These are phyloP conservation scores for Moesziomyces sp. DNA, from an alignment of 1,284 basidiomycete genomes.

Conservation along the genomic window DNA sequence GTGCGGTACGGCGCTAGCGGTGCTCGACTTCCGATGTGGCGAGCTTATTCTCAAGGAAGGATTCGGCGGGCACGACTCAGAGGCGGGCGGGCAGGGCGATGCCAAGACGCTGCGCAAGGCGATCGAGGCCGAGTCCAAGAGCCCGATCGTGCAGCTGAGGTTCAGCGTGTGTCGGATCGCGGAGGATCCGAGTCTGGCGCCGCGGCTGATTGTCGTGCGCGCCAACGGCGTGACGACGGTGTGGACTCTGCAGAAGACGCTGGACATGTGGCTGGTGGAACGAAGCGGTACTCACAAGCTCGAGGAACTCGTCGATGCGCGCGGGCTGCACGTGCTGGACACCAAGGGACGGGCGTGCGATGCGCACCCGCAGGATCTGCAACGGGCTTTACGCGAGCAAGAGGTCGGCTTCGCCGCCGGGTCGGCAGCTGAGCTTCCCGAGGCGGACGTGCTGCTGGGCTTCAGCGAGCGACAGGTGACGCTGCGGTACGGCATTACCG, in stretches of 20 bases:
- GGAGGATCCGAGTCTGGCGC: conserved; percentile 50
- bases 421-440: conserved; percentile 1
- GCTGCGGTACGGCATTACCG: conserved; percentile 51
- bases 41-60: conserved; percentile 62
- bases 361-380: conserved; percentile 50
- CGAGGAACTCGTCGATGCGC: conserved; percentile 38
- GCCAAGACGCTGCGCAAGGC: conserved; percentile 33
- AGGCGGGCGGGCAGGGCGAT: conserved; percentile 18
- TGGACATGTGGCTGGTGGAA: conserved; percentile 56
- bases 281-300: conserved; percentile 37
- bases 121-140: conserved; percentile 51
- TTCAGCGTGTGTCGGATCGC: conserved; percentile 57
- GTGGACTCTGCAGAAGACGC: conserved; percentile 56
- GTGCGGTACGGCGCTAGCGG: conserved; percentile 54
- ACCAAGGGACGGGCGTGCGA: conserved; percentile 30
- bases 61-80: conserved; percentile 37
- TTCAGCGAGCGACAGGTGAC: conserved; percentile 36
- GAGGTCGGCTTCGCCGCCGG: conserved; percentile 15
- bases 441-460: conserved; percentile 34
- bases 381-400: conserved; percentile 50
- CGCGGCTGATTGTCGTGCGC: conserved; percentile 55
- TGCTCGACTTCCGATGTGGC: conserved; percentile 56
- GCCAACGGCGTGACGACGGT: conserved; percentile 52
- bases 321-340: conserved; percentile 49
- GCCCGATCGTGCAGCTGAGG: conserved; percentile 43